phyloP scores from a whole-genome alignment of 805 yeast species.

The Saturnispora sanitii region DNA sequence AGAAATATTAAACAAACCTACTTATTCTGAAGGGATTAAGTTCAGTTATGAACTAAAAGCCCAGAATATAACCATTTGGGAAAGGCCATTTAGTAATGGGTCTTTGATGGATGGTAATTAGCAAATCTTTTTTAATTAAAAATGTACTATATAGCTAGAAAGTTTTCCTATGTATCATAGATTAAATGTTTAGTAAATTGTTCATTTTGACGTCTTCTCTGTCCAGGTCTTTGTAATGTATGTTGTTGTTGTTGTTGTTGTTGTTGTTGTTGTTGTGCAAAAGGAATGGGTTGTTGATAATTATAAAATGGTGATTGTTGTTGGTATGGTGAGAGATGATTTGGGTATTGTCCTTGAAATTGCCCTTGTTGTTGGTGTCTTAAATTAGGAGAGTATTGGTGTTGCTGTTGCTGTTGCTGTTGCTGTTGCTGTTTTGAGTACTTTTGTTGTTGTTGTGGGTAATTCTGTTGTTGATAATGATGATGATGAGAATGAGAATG shows the following conservation, averaged over 20 bases:
- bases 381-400: not conserved
- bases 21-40: not conserved
- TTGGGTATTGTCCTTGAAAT: not conserved
- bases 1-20: constrained; percentile 36
- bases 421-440: not conserved
- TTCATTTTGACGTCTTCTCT: not conserved
- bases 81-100: not conserved
- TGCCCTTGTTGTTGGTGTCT: not conserved
- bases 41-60: not conserved
- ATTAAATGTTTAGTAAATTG: not conserved
- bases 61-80: not conserved
- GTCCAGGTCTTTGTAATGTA: not conserved
- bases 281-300: too few relatives aligned
- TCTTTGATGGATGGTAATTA: not conserved
- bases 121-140: not conserved
- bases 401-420: not conserved
- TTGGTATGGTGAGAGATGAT: not conserved
- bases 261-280: not conserved
- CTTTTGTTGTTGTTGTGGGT: not conserved
- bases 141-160: too few relatives aligned
- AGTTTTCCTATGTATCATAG: too few relatives aligned
- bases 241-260: constrained; percentile 1
- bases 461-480: not conserved
- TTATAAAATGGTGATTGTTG: too few relatives aligned
- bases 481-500: not conserved